Percentiles rank a stretch among this genome's conserved stretches.
Evolutionary conservation across 2,329 filamentous ascomycete species (phyloP).

Genomic region (Aquanectria penicillioides): DNA sequence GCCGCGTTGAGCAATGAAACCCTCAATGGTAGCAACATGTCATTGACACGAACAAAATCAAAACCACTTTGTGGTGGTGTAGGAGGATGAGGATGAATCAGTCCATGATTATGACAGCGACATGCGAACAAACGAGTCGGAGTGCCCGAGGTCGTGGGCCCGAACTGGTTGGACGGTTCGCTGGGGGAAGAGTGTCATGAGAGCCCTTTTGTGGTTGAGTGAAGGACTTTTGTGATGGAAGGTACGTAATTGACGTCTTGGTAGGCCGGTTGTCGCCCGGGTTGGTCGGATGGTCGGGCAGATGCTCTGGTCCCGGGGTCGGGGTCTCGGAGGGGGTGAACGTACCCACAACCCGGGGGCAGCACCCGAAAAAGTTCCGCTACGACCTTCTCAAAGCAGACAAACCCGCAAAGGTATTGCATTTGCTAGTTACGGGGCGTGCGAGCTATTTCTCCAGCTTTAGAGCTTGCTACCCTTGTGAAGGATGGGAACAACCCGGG

Average conservation of each 20-base stretch:
- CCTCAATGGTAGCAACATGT: not conserved
- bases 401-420: not conserved
- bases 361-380: constrained; percentile 16
- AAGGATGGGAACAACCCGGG: no score
- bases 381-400: constrained; percentile 42
- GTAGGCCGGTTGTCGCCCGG: constrained; percentile 19
- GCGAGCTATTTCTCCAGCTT: no score
- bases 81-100: not conserved
- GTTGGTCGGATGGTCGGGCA: constrained; percentile 18
- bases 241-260: constrained; percentile 33
- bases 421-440: no score
- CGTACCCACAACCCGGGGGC: not conserved
- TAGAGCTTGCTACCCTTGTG: no score
- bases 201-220: constrained; percentile 29
- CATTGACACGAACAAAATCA: not conserved
- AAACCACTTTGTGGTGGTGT: no score
- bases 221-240: constrained; percentile 37
- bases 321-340: constrained; percentile 13
- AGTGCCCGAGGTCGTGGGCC: constrained; percentile 14
- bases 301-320: not conserved
- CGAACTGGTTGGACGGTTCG: constrained; percentile 25
- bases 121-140: not conserved
- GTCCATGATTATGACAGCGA: constrained; percentile 2
- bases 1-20: not conserved
- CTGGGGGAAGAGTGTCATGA: not conserved